Base-by-base conservation (phyloP, 2,329 filamentous ascomycete genomes). In the Sporothrix brasiliensis region DNA sequence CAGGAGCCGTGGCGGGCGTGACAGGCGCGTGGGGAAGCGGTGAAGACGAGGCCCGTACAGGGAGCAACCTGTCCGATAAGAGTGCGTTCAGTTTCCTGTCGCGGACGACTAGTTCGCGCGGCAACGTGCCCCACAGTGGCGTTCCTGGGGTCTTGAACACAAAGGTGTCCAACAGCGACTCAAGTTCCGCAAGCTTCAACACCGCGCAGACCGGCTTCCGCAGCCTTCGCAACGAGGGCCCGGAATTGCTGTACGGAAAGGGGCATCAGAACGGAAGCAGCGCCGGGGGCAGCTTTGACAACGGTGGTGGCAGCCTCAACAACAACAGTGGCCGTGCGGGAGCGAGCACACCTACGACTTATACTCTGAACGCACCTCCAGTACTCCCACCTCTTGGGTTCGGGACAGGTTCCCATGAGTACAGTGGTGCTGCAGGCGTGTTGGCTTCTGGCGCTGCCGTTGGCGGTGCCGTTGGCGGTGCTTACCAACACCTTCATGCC, bases 61-160 rank as follows among this genome's bases (percentile, higher is more conserved):
- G 80, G 41, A 88, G 86, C 74, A 87, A 85, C 74, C 76, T 88
- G 2, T 88, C 86, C 0, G 87, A 89, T 70, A 80, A 81, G 47
- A 85, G 84, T 75, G 80, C 79, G 2, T 78, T 83, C 16, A 82
- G 81, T 49, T 81, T 80, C 27, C 74, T 73, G 49, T 68, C 71
- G 2, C 71, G 69, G 2, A 70, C 72, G 0, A 67, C 44, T 10
- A 74, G 73, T 39, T 71, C 79, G 50, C 79, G 79, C 9, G 75
- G 58, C 4, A n/a, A 47, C 6, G 39, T 72, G 70, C 34, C 75
- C 14, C 27, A 34, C 11, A 39, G 47, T 13, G 50, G 14, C 19
- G 24, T 7, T 16, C 24, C 13, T 9, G n/a, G 9, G 5, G 16
- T 14, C 10, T 2, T 50, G n/a, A 58, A 70, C 41, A 41, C 19